Percentiles rank a stretch among this genome's conserved stretches.
phyloP scores from a whole-genome alignment of 1,284 basidiomycete genomes.

The Rhodotorula sp. region DNA sequence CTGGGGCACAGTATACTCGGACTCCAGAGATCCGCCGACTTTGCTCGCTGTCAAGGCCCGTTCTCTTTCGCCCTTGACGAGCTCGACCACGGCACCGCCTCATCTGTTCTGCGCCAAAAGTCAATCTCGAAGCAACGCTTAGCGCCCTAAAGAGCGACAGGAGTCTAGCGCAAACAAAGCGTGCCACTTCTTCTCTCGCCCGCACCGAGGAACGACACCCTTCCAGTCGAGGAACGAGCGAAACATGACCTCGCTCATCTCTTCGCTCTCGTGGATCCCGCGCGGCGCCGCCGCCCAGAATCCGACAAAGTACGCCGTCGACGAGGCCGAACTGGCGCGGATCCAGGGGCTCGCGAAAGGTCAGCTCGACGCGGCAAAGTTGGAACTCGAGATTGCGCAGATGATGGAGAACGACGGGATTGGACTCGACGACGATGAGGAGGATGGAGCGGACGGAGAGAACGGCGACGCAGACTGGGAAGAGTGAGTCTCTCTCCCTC shows the following conservation, averaged over 20 bases:
- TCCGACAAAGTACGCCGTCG: constrained; percentile 84
- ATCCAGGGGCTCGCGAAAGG: constrained; percentile 84
- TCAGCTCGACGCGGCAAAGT: constrained; percentile 80
- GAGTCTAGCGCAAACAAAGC: too few relatives aligned
- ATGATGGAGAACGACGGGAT: constrained; percentile 61
- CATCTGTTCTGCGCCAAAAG: too few relatives aligned
- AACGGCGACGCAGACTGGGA: constrained; percentile 32
- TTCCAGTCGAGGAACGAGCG: background rate
- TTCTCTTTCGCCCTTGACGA: too few relatives aligned
- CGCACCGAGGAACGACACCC: background rate
- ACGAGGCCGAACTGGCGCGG: constrained; percentile 84
- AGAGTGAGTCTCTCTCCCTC: constrained; percentile 21
- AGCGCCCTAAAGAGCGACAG: too few relatives aligned
- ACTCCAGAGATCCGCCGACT: too few relatives aligned
- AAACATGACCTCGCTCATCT: constrained; percentile 52
- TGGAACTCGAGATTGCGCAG: constrained; percentile 79
- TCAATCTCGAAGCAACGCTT: too few relatives aligned
- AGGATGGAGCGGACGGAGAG: constrained; percentile 25
- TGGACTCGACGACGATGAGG: constrained; percentile 54
- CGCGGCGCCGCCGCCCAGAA: constrained; percentile 73
- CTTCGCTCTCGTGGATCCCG: constrained; percentile 68
- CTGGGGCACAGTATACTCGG: too few relatives aligned
- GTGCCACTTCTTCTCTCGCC: too few relatives aligned
- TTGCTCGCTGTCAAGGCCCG: too few relatives aligned
- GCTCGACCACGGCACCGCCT: too few relatives aligned